Evolutionary conservation across 202 grass and related monocot genomes (phyloP).

Genomic region (Dendrocalamus latiflorus): DNA sequence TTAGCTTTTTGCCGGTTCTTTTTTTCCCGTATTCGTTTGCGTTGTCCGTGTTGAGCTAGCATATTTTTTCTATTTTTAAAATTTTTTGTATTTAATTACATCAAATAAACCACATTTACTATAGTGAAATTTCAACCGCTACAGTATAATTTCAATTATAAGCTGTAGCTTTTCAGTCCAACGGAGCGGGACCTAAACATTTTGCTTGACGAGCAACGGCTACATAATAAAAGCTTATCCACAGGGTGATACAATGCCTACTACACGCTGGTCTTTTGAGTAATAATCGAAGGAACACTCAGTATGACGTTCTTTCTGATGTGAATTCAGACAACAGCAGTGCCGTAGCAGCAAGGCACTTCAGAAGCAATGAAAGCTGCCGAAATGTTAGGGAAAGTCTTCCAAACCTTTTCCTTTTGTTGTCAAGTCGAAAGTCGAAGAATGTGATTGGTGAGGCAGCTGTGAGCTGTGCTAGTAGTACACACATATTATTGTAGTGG

Average conservation of each 20-base stretch:
- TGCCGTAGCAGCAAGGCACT: constrained; percentile 8
- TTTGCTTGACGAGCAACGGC: too few relatives aligned
- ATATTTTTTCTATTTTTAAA: too few relatives aligned
- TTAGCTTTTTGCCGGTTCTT: too few relatives aligned
- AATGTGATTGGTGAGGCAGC: constrained; percentile 2
- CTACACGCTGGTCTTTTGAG: background rate
- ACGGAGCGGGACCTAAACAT: too few relatives aligned
- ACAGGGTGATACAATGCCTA: background rate
- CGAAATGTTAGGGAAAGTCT: background rate
- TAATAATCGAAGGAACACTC: background rate
- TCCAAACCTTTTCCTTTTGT: constrained; percentile 10
- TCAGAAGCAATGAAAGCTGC: background rate
- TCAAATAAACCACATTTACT: too few relatives aligned
- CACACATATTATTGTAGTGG: constrained; percentile 4
- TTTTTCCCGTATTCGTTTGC: too few relatives aligned
- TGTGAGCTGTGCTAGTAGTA: background rate
- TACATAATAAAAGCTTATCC: too few relatives aligned
- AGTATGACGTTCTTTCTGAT: background rate
- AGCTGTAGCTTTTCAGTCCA: too few relatives aligned
- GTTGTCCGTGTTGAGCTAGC: too few relatives aligned
- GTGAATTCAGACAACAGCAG: background rate
- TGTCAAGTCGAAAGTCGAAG: constrained; percentile 13
- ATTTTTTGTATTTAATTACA: too few relatives aligned
- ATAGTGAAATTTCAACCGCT: too few relatives aligned
- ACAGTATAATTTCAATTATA: too few relatives aligned